phyloP scores from a whole-genome alignment of 1,284 basidiomycete genomes.

The Irpex rosettiformis region DNA sequence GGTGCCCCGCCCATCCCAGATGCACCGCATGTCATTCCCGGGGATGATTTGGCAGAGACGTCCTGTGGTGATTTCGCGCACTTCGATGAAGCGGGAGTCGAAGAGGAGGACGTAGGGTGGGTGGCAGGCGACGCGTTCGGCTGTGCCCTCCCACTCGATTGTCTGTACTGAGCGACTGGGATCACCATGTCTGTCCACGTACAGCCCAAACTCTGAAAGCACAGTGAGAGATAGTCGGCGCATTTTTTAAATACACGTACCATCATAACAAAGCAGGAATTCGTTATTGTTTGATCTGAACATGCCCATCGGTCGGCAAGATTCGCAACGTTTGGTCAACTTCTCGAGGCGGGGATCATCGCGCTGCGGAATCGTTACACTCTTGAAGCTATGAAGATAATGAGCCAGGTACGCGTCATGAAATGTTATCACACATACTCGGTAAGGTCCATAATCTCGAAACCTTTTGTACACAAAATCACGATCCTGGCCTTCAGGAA shows the following conservation, averaged over 20 bases:
- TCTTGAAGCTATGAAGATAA: slow-evolving; percentile 63
- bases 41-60: slow-evolving; percentile 88
- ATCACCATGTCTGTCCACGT: slow-evolving; percentile 85
- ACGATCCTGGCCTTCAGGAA: slow-evolving; percentile 92
- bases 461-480: slow-evolving; percentile 90
- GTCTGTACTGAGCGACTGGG: slow-evolving; percentile 61
- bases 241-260: slow-evolving; percentile 38
- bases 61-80: slow-evolving; percentile 83
- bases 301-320: slow-evolving; percentile 85
- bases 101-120: slow-evolving; percentile 89
- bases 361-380: slow-evolving; percentile 80
- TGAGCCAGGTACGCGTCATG: neutral
- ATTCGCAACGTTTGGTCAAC: slow-evolving; percentile 80
- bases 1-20: slow-evolving; percentile 79
- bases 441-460: slow-evolving; percentile 94
- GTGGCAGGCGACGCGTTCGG: slow-evolving; percentile 84
- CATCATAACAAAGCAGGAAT: slow-evolving; percentile 91
- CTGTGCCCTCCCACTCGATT: slow-evolving; percentile 95
- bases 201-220: slow-evolving; percentile 81
- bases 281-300: slow-evolving; percentile 87
- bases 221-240: neutral
- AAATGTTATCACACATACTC: slow-evolving; percentile 53
- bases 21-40: slow-evolving; percentile 77
- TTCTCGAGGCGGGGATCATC: slow-evolving; percentile 74
- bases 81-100: slow-evolving; percentile 90